Evolutionary conservation across 768 basidiomycete species (phyloP), one percentile per base, ranked within the genome.

Genomic region (Lactarius psammicola): DNA sequence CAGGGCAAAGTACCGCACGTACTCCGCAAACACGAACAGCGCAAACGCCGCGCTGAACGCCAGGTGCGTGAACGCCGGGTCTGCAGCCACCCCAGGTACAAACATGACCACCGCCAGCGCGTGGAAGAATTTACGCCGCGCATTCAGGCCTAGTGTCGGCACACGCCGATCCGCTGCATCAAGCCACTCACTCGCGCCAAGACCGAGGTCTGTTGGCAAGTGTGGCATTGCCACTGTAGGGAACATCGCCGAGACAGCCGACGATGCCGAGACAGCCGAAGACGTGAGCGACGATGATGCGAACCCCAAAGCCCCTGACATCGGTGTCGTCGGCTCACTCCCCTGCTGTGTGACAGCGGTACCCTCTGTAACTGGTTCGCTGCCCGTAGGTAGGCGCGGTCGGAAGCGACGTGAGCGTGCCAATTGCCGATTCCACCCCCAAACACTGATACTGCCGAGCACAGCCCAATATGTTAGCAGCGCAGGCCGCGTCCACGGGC

Each of bases 1-100:
- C 57, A 99, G 85, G 42, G 97, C 97, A 77, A 98, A 99, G 77
- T 98, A 99, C 65, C 97, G 92, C 69, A 98, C 85, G 79, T 98
- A 98, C 79, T 99, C 97, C 64, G 92, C 88, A 75, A 99, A 98
- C 28, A 88, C 92, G 80, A 99, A 98, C 69, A 94, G 76, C 10
- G 97, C 89, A 76, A 99, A 98, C 2, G 96, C 96, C 23, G 87
- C 89, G 71, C 92, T 95, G 79, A 99, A 97, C 10, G 95, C 87
- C 53, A 98, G 79, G 75, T 98, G 95, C 36, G 92, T 88, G 78
- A 99, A 99, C 2, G 96, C 95, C 28, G 97, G 95, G 76, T 98
- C 97, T 74, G 93, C 76, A 1, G 88, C 92, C 65, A 98, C 86
- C 0, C 97, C 97, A 8, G 97, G 97, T 36, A 96, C 78, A 74